Evolutionary conservation across 495 filamentous ascomycete species (phyloP).

Genomic region (Platismatia glauca): DNA sequence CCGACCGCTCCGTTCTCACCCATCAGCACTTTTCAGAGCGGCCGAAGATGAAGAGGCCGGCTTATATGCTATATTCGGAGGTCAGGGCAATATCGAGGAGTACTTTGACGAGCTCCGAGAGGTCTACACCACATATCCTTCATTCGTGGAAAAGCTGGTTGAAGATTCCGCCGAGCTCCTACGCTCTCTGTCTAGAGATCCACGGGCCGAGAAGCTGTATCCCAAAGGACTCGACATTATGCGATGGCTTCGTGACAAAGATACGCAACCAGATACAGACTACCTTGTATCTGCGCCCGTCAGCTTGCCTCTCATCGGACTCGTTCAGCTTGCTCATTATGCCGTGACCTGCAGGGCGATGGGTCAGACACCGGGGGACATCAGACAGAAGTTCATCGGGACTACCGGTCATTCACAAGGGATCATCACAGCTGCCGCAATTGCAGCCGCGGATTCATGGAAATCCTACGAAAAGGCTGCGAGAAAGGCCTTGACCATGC

Average conservation of each 20-base stretch:
- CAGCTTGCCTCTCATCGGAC: conserved; percentile 90
- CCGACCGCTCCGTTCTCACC: conserved; percentile 74
- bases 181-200: conserved; percentile 72
- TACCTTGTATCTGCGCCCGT: conserved; percentile 96
- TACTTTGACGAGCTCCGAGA: conserved; percentile 96
- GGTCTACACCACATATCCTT: conserved; percentile 81
- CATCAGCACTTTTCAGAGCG: conserved; percentile 86
- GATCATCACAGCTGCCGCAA: conserved; percentile 85
- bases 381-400: conserved; percentile 71
- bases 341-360: conserved; percentile 83
- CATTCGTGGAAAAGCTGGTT: conserved; percentile 80
- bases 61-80: conserved; percentile 89
- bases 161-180: conserved; percentile 69
- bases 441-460: conserved; percentile 80
- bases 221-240: conserved; percentile 90
- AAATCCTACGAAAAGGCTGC: conserved; percentile 74
- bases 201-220: conserved; percentile 87
- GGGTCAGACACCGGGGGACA: conserved; percentile 74
- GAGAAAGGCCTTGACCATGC: conserved; percentile 70
- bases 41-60: conserved; percentile 68
- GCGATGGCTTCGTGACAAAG: conserved; percentile 78
- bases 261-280: conserved; percentile 84
- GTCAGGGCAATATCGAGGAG: conserved; percentile 99
- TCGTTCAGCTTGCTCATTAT: conserved; percentile 92
- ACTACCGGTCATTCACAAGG: conserved; percentile 97